Base-by-base conservation (phyloP, 805 yeast genomes). In the Saturnispora halmiae region DNA sequence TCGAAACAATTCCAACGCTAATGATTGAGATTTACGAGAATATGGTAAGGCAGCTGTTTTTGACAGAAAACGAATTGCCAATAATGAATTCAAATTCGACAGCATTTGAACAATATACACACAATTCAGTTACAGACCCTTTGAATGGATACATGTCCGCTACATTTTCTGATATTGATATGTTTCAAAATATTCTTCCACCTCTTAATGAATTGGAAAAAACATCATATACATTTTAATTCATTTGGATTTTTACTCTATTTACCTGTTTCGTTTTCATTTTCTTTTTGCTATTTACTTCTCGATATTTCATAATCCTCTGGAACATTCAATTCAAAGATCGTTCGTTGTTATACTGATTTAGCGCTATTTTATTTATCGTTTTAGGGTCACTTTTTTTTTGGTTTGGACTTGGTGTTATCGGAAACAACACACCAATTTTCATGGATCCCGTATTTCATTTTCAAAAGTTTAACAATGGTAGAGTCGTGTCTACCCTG, bases 401-500 rank as follows among this genome's bases (percentile, higher is more conserved):
- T 38, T 16, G 25, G 25, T 18, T 25, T 38, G n/a, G 9, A 27
- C 20, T 25, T 30, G n/a, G 30, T 31, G 13, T 24, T 37, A 25
- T 34, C 38, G 13, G 24, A 18, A n/a, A 74, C 71, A 19, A 70
- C 72, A 14, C 90, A 77, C 79, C 81, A 82, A 14, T 69, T 58
- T 4, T 70, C 56, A 19, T 81, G 79, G 20, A 90, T 61, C 0
- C 95, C 94, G 40, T 67, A 65, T 43, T 75, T 65, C 4, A 63
- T 64, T 33, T 63, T 69, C 43, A 88, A 61, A 34, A 79, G 56
- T 2, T 77, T 79, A n/a, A 69, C 63, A 9, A 82, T 74, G 0
- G 70, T 57, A 35, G 74, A 70, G 19, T 77, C 77, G 56, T 90
- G 97, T 2, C 90, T 82, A 0, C 98, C 98, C 63, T 92, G 97